Base-by-base conservation (phyloP, 495 filamentous ascomycete genomes). In the Cladorrhinum samala region DNA sequence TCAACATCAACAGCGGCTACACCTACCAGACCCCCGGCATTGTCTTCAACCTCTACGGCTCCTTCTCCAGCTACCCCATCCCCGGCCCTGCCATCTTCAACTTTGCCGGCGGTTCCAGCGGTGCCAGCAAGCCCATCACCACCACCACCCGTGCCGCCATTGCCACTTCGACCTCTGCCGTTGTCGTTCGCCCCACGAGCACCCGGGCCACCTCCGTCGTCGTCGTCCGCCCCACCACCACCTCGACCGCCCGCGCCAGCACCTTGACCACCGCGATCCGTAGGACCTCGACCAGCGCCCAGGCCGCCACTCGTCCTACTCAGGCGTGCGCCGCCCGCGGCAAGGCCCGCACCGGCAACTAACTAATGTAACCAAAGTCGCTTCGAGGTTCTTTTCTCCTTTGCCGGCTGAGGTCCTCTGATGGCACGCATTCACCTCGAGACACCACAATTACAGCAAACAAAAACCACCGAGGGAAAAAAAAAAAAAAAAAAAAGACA, bases 21-120 rank as follows among this genome's bases (percentile, higher is more conserved):
- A 63, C 60, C 2, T 67, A 64, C 46, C 46, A 50, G 17, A 71
- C 73, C 46, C 70, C 68, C 18, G 74, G 74, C 14, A 66, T 77
- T 33, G 47, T 71, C 25, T 76, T 75, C 62, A 68, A 74, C 53
- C 24, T 76, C 24, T 77, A 77, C 57, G 45, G 50, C 8, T 33
- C 54, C 24, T 55, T 61, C 21, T 67, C 60, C 30, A 55, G 59
- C 52, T 77, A 75, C 70, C 48, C 57, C 0, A 66, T 69, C 49
- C 72, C 72, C 21, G 73, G 73, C 16, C 73, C 73, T 4, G 44
- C 57, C 23, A 59, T 74, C 36, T 73, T 63, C 58, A 54, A 33
- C 27, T 33, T 33, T 33, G 27, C 30, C 44, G 14, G 24, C 49
- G 39, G 39, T 41, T 14, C 39, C n/a, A 17, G 8, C n/a, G 6